These are phyloP conservation scores for Hirsutella thompsonii DNA, from an alignment of 2,329 filamentous ascomycete genomes.

Conservation along the genomic window DNA sequence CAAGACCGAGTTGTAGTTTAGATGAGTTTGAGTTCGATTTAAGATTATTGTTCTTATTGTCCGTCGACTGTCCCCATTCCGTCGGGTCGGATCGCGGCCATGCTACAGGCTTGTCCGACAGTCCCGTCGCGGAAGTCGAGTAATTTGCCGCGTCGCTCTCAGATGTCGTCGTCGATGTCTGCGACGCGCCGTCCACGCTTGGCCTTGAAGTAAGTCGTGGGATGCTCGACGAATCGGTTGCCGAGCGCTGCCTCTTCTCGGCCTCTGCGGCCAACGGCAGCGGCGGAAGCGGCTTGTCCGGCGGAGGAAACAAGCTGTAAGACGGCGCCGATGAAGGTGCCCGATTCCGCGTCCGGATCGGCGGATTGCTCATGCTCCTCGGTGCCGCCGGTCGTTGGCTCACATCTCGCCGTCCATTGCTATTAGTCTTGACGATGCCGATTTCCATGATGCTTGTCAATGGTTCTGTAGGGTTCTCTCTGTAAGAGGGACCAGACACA, in stretches of 20 bases:
- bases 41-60: no score
- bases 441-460: background rate
- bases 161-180: background rate
- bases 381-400: background rate
- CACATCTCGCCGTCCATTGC: background rate
- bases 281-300: constrained; percentile 8
- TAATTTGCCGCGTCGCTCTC: background rate
- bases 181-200: background rate
- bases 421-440: background rate
- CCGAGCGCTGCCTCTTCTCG: background rate
- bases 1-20: constrained; percentile 3
- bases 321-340: background rate
- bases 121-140: background rate
- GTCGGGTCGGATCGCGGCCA: background rate
- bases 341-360: background rate
- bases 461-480: no score
- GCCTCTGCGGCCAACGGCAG: constrained; percentile 1
- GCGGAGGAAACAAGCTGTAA: constrained; percentile 8
- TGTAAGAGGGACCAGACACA: no score
- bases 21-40: no score
- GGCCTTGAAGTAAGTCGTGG: background rate
- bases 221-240: background rate
- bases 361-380: background rate
- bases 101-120: background rate
- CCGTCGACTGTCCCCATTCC: background rate